Evolutionary conservation across 2,329 filamentous ascomycete genomes (phyloP).

Genomic region (Phialocephala subalpina): DNA sequence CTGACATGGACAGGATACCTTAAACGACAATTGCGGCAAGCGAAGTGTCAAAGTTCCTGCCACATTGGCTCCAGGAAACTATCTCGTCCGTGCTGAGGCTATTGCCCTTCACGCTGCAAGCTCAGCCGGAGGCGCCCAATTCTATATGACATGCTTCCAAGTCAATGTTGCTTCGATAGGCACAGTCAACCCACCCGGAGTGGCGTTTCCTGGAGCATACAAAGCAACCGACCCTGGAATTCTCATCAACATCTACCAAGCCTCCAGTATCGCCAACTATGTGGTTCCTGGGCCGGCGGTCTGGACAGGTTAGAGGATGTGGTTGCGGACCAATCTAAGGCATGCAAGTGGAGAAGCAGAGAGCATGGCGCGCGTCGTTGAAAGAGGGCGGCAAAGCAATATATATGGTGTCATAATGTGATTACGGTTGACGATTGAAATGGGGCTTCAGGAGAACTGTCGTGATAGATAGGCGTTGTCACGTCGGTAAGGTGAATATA

Average conservation of each 20-base stretch:
- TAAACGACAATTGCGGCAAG: slow-evolving; percentile 53
- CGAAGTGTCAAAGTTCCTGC: slow-evolving; percentile 57
- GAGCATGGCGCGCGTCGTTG: background rate
- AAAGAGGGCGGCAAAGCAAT: background rate
- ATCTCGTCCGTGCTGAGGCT: slow-evolving; percentile 62
- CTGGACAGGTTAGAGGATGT: slow-evolving; percentile 27
- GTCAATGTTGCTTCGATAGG: slow-evolving; percentile 8
- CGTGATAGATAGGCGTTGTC: background rate
- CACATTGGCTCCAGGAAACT: slow-evolving; percentile 60
- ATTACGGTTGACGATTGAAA: background rate
- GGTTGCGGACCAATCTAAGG: background rate
- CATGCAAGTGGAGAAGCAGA: background rate
- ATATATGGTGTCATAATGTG: slow-evolving; percentile 3
- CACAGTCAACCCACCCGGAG: slow-evolving; percentile 45
- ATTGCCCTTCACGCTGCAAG: slow-evolving; percentile 61
- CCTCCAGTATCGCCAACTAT: slow-evolving; percentile 43
- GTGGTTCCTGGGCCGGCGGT: slow-evolving; percentile 50
- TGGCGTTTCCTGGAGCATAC: slow-evolving; percentile 57
- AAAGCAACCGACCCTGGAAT: slow-evolving; percentile 55
- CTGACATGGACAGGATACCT: slow-evolving; percentile 22
- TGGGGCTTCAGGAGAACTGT: background rate
- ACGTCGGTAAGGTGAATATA: slow-evolving; percentile 1
- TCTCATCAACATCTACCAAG: slow-evolving; percentile 53
- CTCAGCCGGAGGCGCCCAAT: slow-evolving; percentile 47
- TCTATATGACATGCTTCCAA: slow-evolving; percentile 43